These are phyloP conservation scores for Raddia distichophylla DNA, from an alignment of 176 grass and related monocot species.

Conservation along the genomic window DNA sequence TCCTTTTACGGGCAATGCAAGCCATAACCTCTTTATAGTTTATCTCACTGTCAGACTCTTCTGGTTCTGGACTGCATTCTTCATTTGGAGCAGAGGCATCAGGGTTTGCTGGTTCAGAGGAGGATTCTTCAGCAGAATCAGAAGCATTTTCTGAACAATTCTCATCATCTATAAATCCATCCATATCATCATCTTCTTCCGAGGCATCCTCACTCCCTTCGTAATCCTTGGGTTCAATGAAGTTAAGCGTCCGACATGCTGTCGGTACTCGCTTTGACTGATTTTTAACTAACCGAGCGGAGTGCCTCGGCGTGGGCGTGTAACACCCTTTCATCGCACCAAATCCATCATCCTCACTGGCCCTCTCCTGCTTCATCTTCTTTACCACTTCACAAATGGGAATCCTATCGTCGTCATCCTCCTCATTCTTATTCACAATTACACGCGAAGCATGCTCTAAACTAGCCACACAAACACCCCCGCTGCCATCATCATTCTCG, in stretches of 20 bases:
- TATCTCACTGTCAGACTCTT: slow-evolving; percentile 38
- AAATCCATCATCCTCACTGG: background rate
- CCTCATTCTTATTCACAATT: slow-evolving; percentile 13
- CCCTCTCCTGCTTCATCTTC: slow-evolving; percentile 18
- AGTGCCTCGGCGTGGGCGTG: slow-evolving; percentile 38
- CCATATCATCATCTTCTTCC: slow-evolving; percentile 53
- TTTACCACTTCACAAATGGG: slow-evolving; percentile 46
- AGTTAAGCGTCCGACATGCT: slow-evolving; percentile 14
- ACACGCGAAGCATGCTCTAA: slow-evolving; percentile 25
- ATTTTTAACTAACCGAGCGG: slow-evolving; percentile 32
- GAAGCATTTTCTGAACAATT: slow-evolving; percentile 40
- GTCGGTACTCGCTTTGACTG: slow-evolving; percentile 16
- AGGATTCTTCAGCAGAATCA: slow-evolving; percentile 26
- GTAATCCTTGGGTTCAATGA: slow-evolving; percentile 48
- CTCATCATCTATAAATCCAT: slow-evolving; percentile 58
- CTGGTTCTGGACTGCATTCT: slow-evolving; percentile 16
- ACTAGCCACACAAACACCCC: background rate
- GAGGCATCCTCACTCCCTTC: slow-evolving; percentile 43
- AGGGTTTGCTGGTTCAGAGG: background rate
- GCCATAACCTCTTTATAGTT: slow-evolving; percentile 50
- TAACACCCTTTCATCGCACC: slow-evolving; percentile 18
- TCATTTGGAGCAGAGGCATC: slow-evolving; percentile 24
- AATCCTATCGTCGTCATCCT: slow-evolving; percentile 38
- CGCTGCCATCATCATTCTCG: slow-evolving; percentile 37
- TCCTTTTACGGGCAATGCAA: slow-evolving; percentile 47